Evolutionary conservation across 192 early-diverging fungal species (phyloP), one percentile per base, ranked within the genome.

Genomic region (Diversispora epigaea): DNA sequence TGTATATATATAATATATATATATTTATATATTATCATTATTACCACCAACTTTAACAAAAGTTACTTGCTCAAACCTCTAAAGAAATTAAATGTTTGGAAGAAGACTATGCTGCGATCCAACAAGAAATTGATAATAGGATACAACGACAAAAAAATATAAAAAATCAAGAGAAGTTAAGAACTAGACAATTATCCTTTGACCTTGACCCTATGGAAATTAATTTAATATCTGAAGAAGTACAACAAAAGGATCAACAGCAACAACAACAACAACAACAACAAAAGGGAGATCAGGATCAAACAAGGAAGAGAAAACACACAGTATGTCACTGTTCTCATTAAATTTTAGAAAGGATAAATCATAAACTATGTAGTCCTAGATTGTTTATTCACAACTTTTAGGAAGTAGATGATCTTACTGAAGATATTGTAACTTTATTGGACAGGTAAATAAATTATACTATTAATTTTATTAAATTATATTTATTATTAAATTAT

Each of bases 71-170:
- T 41, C 55, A 71, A 55, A 72, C 87, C n/a, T 68, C 77, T 57
- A 39, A 76, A 14, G 77, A 86, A 61, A 79, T 88, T 32, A 62
- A 77, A 21, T 83, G 83, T 54, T 54, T 89, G 6, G 78, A 81
- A 39, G 74, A 79, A 8, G 89, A 90, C 56, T 76, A 88, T 62
- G 41, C 61, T 45, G 73, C 60, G 43, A 79, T 79, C 0, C 65
- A 80, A 45, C 74, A 80, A 4, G 50, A 52, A 4, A 52, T 52
- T 7, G 50, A 52, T 52, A 17, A 17, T 52, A 2, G 11, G 3
- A 52, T 17, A 17, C 50, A 52, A 11, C 50, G 11, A 17, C 50
- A 52, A 11, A 52, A 52, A 52, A 52, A 17, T 11, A 52, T 4
- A 11, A 52, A 17, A 4, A 52, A 12, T 52, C 14, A 52, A 52